Evolutionary conservation across 1,284 basidiomycete genomes (phyloP).

Genomic region (Rhodotorula sp.): DNA sequence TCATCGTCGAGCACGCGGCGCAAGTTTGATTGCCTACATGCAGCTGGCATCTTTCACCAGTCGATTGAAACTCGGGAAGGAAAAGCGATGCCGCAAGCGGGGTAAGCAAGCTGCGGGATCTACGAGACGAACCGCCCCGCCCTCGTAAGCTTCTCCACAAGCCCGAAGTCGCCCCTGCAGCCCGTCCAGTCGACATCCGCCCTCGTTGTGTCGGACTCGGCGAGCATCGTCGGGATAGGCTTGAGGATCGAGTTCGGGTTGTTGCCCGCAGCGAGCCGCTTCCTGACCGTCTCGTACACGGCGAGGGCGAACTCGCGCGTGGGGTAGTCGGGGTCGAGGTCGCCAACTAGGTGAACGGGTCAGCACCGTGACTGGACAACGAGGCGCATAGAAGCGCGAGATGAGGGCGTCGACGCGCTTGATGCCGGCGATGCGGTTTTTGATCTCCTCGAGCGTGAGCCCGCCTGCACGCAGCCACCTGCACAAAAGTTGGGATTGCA

Average conservation of each 20-base stretch:
- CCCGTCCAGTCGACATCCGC: no score
- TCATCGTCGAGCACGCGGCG: no score
- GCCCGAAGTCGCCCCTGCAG: not conserved
- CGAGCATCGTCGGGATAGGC: not conserved
- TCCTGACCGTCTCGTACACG: not conserved
- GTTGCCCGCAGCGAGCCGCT: not conserved
- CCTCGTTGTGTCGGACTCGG: no score
- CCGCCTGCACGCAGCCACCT: not conserved
- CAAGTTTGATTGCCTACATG: no score
- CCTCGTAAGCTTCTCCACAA: no score
- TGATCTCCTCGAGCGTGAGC: not conserved
- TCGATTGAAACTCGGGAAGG: no score
- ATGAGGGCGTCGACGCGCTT: not conserved
- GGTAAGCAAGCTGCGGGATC: no score
- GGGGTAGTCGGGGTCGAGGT: not conserved
- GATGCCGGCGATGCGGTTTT: not conserved
- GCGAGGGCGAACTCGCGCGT: not conserved
- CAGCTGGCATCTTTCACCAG: no score
- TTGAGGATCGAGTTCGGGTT: not conserved
- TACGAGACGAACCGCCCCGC: no score
- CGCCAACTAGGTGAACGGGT: not conserved
- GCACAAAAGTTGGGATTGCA: no score
- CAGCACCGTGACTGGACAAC: not conserved
- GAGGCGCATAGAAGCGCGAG: not conserved
- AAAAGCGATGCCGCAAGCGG: no score